These are phyloP conservation scores for Eucalyptus paniculata DNA, from an alignment of 345 rosid species.

Conservation along the genomic window DNA sequence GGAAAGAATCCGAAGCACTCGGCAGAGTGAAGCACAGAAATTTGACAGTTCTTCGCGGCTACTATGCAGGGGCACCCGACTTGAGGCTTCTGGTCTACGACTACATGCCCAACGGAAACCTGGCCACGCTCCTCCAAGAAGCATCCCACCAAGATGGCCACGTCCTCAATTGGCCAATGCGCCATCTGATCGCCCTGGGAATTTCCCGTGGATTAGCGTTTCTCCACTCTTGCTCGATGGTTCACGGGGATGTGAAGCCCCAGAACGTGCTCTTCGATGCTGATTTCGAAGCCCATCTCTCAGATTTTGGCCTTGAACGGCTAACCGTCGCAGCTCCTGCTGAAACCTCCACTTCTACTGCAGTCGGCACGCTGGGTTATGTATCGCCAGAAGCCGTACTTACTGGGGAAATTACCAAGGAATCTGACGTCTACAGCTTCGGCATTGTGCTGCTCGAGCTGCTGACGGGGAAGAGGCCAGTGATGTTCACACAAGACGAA, in stretches of 20 bases:
- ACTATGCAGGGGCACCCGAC: conserved; percentile 78
- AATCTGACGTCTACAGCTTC: conserved; percentile 88
- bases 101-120: conserved; percentile 97
- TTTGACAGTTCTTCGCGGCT: conserved; percentile 83
- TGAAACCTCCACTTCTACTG: conserved; percentile 48
- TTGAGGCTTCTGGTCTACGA: conserved; percentile 70
- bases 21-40: conserved; percentile 86
- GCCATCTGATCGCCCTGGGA: conserved; percentile 91
- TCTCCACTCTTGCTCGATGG: conserved; percentile 63
- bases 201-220: conserved; percentile 85
- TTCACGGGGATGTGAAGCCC: conserved; percentile 91
- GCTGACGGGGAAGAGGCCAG: conserved; percentile 78
- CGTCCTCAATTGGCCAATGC: conserved; percentile 99
- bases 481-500: conserved; percentile 91
- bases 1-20: conserved; percentile 77
- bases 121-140: conserved; percentile 88
- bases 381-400: conserved; percentile 63
- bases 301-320: conserved; percentile 73
- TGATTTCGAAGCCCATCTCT: conserved; percentile 91
- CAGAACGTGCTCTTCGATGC: conserved; percentile 91
- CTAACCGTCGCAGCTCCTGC: conserved; percentile 34
- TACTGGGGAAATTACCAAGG: conserved; percentile 53
- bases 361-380: conserved; percentile 69
- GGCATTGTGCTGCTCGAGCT: conserved; percentile 85
- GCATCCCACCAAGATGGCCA: conserved; percentile 98